Percentiles rank a stretch among this genome's conserved stretches.
These are phyloP conservation scores for Diatrype stigma DNA, from an alignment of 2,329 filamentous ascomycete species.

Conservation along the genomic window DNA sequence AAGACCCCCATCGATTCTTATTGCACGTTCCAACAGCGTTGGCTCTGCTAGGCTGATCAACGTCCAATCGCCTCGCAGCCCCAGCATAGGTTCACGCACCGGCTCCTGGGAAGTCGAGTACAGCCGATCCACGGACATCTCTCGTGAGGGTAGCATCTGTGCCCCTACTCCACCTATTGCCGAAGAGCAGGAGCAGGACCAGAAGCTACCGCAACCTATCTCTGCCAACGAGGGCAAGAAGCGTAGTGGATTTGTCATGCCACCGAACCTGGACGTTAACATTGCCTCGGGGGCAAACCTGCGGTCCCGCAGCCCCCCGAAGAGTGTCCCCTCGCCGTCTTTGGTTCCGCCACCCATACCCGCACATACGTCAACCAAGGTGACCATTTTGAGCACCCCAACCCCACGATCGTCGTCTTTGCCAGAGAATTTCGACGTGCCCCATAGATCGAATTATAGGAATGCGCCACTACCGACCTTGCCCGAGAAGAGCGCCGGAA, in stretches of 20 bases:
- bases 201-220: too few species aligned
- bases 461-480: slow-evolving; percentile 25
- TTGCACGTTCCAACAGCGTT: slow-evolving; percentile 43
- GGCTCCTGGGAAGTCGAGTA: slow-evolving; percentile 45
- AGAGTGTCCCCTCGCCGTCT: slow-evolving; percentile 11
- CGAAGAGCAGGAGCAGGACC: slow-evolving; percentile 33
- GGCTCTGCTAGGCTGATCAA: slow-evolving; percentile 57
- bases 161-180: slow-evolving; percentile 32
- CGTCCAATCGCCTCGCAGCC: slow-evolving; percentile 49
- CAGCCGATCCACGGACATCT: slow-evolving; percentile 36
- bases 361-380: slow-evolving; percentile 11
- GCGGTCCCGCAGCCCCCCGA: slow-evolving; percentile 16
- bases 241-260: slow-evolving; percentile 10
- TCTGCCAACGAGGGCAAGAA: slow-evolving; percentile 10
- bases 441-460: slow-evolving; percentile 16
- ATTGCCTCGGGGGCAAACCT: slow-evolving; percentile 9
- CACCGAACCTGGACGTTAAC: slow-evolving; percentile 11
- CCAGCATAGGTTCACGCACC: slow-evolving; percentile 42
- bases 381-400: slow-evolving; percentile 15
- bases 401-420: slow-evolving; percentile 2
- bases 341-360: slow-evolving; percentile 11
- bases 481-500: slow-evolving; percentile 25
- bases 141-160: slow-evolving; percentile 36
- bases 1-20: slow-evolving; percentile 35
- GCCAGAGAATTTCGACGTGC: slow-evolving; percentile 17